Base-by-base conservation (phyloP, 352 stramenopile species). In the Thalassiosira mediterranea region DNA sequence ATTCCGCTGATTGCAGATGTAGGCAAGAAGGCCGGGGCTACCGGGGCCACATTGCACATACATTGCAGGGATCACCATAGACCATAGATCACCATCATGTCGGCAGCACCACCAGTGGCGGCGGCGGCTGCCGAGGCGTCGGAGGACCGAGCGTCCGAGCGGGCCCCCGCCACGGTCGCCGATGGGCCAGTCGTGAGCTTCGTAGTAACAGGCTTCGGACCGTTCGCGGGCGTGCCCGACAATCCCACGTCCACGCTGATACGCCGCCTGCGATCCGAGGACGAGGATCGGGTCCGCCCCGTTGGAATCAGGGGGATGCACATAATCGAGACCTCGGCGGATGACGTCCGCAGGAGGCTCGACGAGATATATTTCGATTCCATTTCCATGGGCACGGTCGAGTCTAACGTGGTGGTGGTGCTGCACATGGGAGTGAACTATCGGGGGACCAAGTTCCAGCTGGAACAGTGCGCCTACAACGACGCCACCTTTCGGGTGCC, bases 401-500 rank as follows among this genome's bases (percentile, higher is more conserved):
- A 25, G 5, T 46, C 0, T 19, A 44, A 67, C 53, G 15, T 48
- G 21, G 42, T 84, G 21, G 47, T 91, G 15, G 57, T 89, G 13
- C 47, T 93, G 19, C 88, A 93, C 81, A 40, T 93, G 19, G 88
- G 88, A 13, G 88, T 93, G 15, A 86, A 91, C 53, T 77, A 82
- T 38, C 58, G 25, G 15, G 75, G 66, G 15, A 80, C 32, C 13
- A 51, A 63, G 44, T 91, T 90, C 72, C 76, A 90, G 46, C 31
- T 94, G 8, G 88, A 94, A 76, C 25, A 79, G 62, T 91, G 72
- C 70, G 88, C 88, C 7, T 94, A 93, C 53, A 94, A 94, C 66
- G 81, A 92, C 75, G 88, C 88, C 5, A 86, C 68, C 13, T 94
- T 94, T 75, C 83, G 87, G 25, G 76, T 89, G 32, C 79, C 84